These are phyloP conservation scores for Suhomyces anneliseae DNA, from an alignment of 1,139 yeast genomes.

Conservation along the genomic window DNA sequence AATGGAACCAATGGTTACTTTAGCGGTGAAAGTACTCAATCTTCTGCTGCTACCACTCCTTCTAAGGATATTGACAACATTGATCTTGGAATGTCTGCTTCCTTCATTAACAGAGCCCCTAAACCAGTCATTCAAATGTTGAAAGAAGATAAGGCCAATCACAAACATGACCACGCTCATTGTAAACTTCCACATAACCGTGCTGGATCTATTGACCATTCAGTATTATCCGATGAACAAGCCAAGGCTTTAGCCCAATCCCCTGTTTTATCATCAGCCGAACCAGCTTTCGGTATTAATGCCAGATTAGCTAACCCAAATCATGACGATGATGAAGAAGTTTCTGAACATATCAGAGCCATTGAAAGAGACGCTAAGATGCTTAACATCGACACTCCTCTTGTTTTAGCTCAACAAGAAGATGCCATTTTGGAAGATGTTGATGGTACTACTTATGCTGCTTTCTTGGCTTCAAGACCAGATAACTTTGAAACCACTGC, in stretches of 20 bases:
- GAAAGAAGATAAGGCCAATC: conserved; percentile 17
- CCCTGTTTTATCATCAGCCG: conserved; percentile 55
- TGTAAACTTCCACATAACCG: conserved; percentile 41
- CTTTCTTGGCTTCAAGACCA: conserved; percentile 84
- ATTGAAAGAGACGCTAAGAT: conserved; percentile 9
- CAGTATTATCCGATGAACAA: conserved; percentile 48
- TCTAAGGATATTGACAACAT: conserved; percentile 32
- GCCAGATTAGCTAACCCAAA: conserved; percentile 44
- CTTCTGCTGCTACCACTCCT: background rate
- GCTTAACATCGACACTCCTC: conserved; percentile 35
- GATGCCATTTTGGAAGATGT: conserved; percentile 44
- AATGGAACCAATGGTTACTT: background rate
- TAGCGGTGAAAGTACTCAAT: background rate
- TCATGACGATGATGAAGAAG: conserved; percentile 16
- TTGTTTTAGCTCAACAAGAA: conserved; percentile 45
- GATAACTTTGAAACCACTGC: conserved; percentile 87
- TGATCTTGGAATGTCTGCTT: conserved; percentile 48
- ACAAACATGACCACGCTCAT: conserved; percentile 31
- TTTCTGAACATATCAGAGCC: conserved; percentile 20
- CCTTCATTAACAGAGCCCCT: conserved; percentile 45
- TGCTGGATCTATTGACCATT: conserved; percentile 39
- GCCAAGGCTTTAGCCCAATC: conserved; percentile 54
- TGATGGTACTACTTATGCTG: conserved; percentile 68
- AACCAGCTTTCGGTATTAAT: conserved; percentile 53
- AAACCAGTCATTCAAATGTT: conserved; percentile 36